Evolutionary conservation across 2,329 filamentous ascomycete species (phyloP).

Genomic region (Fusarium haematococcum): DNA sequence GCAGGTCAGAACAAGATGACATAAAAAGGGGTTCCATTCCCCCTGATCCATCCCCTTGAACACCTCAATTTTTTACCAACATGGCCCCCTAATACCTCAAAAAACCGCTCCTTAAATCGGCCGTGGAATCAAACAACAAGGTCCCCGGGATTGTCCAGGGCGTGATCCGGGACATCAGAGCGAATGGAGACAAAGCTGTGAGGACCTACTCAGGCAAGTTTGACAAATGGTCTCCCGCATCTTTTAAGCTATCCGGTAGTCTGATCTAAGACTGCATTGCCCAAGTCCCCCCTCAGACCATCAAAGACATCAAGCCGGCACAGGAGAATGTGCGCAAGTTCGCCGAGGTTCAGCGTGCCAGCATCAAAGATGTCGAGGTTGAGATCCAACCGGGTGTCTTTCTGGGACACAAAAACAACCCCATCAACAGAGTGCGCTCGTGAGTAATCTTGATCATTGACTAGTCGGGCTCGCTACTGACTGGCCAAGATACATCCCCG

Average conservation of each 20-base stretch:
- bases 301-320: conserved; percentile 48
- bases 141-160: conserved; percentile 54
- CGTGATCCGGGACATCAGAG: conserved; percentile 61
- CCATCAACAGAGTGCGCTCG: not conserved
- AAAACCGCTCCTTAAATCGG: not conserved
- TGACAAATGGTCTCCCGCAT: conserved; percentile 63
- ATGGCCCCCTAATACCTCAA: not conserved
- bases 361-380: conserved; percentile 22
- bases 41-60: not conserved
- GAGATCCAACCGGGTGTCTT: conserved; percentile 8
- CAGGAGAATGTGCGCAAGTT: conserved; percentile 33
- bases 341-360: conserved; percentile 15
- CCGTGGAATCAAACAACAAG: not conserved
- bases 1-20: not conserved
- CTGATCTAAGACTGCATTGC: conserved; percentile 60
- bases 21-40: not conserved
- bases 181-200: conserved; percentile 61
- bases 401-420: not conserved
- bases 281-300: conserved; percentile 56
- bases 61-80: not conserved
- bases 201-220: conserved; percentile 63
- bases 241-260: conserved; percentile 59
- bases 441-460: not conserved
- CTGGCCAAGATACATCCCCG: not conserved
- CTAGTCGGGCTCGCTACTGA: not conserved